Evolutionary conservation across 495 filamentous ascomycete species (phyloP), one percentile per base, ranked within the genome.

Genomic region (Trypethelium eluteriae): DNA sequence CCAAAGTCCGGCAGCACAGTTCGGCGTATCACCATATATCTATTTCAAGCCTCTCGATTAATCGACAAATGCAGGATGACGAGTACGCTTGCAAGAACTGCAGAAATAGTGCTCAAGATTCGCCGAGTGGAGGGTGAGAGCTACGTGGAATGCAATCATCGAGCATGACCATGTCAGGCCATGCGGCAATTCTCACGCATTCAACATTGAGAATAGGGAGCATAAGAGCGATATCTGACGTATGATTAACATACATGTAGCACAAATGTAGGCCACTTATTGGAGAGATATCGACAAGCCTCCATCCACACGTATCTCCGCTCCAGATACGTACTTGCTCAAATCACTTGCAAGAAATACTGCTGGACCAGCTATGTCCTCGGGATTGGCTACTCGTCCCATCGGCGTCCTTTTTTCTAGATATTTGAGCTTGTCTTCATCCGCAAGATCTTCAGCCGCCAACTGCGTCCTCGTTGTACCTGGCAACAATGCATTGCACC

Each of bases 401-500:
- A 44, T 44, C 41, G 41, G 41, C 41, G 1, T 44, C 41, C 41
- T 44, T 44, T 7, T 44, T 44, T 44, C 41, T 44, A 44, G 41
- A 44, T 44, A 44, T 44, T 44, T 44, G 41, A 44, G 41, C 41
- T 44, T 44, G 41, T 44, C 41, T 44, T 44, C 14, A 44, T 44
- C 41, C 41, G 41, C 41, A 14, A 44, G 41, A 44, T 44, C 41
- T 44, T 44, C 41, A 44, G 41, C 41, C 41, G 41, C 41, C 41
- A 44, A 44, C 1, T 44, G 41, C 41, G 41, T 44, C 41, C 41
- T 44, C 0, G 41, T 44, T 14, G 41, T 44, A 41, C 89, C 89
- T 38, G 89, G 89, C 14, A 85, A 89, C 73, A 91, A 90, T 68
- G 82, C 85, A 80, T 92, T 92, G 70, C 91, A 88, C 41, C 89